phyloP scores from a whole-genome alignment of 306 rosid genomes.

The barrel medic (Medicago truncatula) region MtrunA17r5.0-ANR NC_053049.1:11224501-11225000 shows the following conservation, averaged over 20 bases:
- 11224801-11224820: background rate
- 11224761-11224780: background rate
- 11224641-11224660: conserved; percentile 10
- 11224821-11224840: conserved; percentile 18
- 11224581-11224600: conserved; percentile 14
- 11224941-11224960: too few species aligned
- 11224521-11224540: too few species aligned
- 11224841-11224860: conserved; percentile 37
- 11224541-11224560: too few species aligned
- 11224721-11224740: background rate
- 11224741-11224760: background rate
- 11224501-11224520: too few species aligned
- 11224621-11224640: background rate
- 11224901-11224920: too few species aligned
- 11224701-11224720: conserved; percentile 19
- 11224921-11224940: too few species aligned
- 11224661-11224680: conserved; percentile 14
- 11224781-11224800: background rate
- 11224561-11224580: background rate
- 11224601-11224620: conserved; percentile 42
- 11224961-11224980: too few species aligned
- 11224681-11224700: conserved; percentile 31
- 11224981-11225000: too few species aligned
- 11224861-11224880: background rate
- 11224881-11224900: too few species aligned